Base-by-base conservation (phyloP, 73 alveolate genomes). In the Paraurostyla sp. region DNA sequence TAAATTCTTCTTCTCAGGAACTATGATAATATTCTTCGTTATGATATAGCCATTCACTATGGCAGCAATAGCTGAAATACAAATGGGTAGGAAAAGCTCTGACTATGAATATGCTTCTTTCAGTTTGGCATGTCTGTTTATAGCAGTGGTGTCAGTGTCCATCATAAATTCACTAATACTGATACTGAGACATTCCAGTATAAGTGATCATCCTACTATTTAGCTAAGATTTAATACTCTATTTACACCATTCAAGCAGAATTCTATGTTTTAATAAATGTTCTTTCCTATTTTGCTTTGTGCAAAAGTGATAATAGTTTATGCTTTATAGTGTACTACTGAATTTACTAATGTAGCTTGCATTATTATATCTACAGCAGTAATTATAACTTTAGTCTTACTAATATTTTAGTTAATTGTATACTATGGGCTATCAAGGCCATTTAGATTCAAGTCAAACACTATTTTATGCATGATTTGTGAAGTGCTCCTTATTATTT, bases 1-100 rank as follows among this genome's bases (percentile, higher is more conserved):
- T 11, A 83, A 65, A 68, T 83, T 65, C 49, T 43, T 83, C 50
- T 45, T 83, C 46, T 83, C 92, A 7, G 75, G 76, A 0, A 65
- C 85, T 42, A 68, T 68, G 58, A 46, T 62, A 22, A 36, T 83
- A 36, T 65, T 65, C 35, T 42, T 83, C 46, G 49, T 32, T 7
- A 16, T 33, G 30, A 6, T 83, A 13, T 27, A 59, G 58, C 69
- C 87, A 1, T 30, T 68, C 18, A 50, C 41, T 7, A 18, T 65
- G 20, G 58, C 87, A 0, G 20, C 92, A 22, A 25, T 83, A 33
- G 68, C 82, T 35, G 92, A 83, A 41, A 38, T 83, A 22, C 18
- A 46, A 9, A 0, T 32, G 6, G 40, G 38, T 20, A 15, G 41
- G n/a, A 42, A n/a, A 4, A 18, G 25, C 35, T 40, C 63, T 7